Evolutionary conservation across 2,329 filamentous ascomycete genomes (phyloP), one percentile per base, ranked within the genome.

Genomic region (Arthroderma sp.): DNA sequence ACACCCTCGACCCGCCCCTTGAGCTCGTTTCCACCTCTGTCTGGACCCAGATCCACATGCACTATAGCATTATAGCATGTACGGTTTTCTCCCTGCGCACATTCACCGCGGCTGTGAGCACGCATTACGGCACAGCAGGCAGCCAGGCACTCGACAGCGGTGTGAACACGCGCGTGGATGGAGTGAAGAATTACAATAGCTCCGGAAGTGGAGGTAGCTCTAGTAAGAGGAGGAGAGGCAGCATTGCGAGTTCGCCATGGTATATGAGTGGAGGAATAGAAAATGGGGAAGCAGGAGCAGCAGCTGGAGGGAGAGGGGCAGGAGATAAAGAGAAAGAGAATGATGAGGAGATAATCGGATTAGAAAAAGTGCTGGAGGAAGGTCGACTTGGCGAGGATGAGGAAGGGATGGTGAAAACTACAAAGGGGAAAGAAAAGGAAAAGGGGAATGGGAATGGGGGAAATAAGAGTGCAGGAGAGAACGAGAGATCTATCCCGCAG

Each of bases 91-190:
- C 55, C 42, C 54, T 66, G 1, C 55, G 60, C 0, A 58, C 61
- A 0, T 65, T 66, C 45, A 60, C 65, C 53, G 55, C 54, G 6
- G 60, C 60, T 5, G 59, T 63, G 6, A 62, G 59, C 41, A 63
- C 59, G 1, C 59, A 60, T 31, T 63, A 63, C 33, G 60, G 60
- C 4, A 61, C 56, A 4, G 58, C 58, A 3, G 60, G 60, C 0
- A 56, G 60, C 38, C 54, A 56, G 4, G 30, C 42, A 15, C 29
- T 44, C 3, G 57, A 51, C 45, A 55, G 52, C 34, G 54, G 52
- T 28, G 49, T 44, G 1, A 58, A 45, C 7, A 40, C 29, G 15
- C 15, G 15, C 15, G 15, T 22, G 15, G 15, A 22, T 22, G 15
- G 15, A 22, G 15, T 22, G 15, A 22, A 22, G 15, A 22, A 22